Conservation (phyloP, 2,329 filamentous ascomycete genomes). For the Colletotrichum musae region DNA sequence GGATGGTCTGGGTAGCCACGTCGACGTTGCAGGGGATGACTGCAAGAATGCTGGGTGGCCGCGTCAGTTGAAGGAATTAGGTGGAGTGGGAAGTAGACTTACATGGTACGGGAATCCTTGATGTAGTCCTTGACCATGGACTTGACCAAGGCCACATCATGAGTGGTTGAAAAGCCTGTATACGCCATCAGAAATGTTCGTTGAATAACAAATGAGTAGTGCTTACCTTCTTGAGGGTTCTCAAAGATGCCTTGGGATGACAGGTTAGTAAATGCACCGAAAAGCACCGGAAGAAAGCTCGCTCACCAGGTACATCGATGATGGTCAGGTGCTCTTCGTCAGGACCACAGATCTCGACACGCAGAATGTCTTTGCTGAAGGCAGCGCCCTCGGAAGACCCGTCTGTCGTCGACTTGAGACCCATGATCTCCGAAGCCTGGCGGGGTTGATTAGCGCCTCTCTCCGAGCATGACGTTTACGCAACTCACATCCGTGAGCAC, state of each 20-base stretch:
- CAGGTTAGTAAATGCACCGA: too few relatives aligned
- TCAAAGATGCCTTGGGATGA: conserved; percentile 39
- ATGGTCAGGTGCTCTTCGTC: conserved; percentile 43
- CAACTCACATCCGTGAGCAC: conserved; percentile 18
- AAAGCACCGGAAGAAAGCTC: conserved; percentile 42
- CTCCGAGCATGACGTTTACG: too few relatives aligned
- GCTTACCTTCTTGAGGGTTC: conserved; percentile 32
- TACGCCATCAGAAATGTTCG: background rate
- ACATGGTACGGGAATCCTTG: conserved; percentile 61
- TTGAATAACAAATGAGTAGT: background rate
- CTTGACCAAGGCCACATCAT: conserved; percentile 36
- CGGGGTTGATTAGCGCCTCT: background rate
- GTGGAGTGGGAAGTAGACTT: conserved; percentile 17
- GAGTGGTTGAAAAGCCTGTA: conserved; percentile 49
- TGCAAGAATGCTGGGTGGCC: conserved; percentile 54
- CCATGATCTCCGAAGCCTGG: conserved; percentile 30
- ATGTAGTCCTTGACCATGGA: conserved; percentile 58
- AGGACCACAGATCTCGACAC: conserved; percentile 44
- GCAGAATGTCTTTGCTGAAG: conserved; percentile 43
- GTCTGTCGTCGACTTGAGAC: conserved; percentile 7
- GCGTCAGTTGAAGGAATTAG: background rate
- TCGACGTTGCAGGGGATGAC: conserved; percentile 59
- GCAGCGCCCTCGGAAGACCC: conserved; percentile 4
- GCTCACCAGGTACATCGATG: conserved; percentile 59
- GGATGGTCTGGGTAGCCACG: conserved; percentile 58